phyloP scores from a whole-genome alignment of 306 rosid species.

The Albizia julibrissin region DNA sequence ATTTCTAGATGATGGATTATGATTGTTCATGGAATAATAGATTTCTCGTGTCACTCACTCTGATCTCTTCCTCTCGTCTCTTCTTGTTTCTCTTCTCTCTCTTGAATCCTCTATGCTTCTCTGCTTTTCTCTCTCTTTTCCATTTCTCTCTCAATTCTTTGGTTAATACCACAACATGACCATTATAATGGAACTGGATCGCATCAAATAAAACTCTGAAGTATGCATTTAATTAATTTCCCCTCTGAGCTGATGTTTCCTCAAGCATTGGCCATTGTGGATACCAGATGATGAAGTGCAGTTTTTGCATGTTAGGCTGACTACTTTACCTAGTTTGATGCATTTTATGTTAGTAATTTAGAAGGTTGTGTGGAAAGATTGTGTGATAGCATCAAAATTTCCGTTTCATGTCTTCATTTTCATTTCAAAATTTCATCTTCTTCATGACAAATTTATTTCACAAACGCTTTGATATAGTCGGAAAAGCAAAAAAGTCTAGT shows the following conservation, averaged over 20 bases:
- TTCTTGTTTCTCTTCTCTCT: no score
- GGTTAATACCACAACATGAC: no score
- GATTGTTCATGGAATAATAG: no score
- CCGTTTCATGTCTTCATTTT: background rate
- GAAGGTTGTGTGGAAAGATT: background rate
- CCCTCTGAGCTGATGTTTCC: background rate
- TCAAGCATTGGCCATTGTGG: background rate
- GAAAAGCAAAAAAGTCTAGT: background rate
- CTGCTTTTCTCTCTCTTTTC: no score
- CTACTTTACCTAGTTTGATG: background rate
- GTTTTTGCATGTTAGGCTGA: constrained; percentile 2
- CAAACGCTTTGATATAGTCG: background rate
- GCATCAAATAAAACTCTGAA: background rate
- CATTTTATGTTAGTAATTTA: background rate
- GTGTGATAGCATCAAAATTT: background rate
- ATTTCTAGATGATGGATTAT: no score
- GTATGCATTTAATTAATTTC: background rate
- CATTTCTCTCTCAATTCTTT: no score
- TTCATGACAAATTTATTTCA: background rate
- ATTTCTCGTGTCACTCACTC: no score
- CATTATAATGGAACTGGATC: background rate
- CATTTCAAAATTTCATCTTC: constrained; percentile 15
- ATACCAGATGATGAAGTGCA: background rate
- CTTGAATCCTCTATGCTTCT: no score
- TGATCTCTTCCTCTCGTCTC: no score